These are phyloP conservation scores for Alternaria dauci DNA, from an alignment of 2,329 filamentous ascomycete species.

Conservation along the genomic window DNA sequence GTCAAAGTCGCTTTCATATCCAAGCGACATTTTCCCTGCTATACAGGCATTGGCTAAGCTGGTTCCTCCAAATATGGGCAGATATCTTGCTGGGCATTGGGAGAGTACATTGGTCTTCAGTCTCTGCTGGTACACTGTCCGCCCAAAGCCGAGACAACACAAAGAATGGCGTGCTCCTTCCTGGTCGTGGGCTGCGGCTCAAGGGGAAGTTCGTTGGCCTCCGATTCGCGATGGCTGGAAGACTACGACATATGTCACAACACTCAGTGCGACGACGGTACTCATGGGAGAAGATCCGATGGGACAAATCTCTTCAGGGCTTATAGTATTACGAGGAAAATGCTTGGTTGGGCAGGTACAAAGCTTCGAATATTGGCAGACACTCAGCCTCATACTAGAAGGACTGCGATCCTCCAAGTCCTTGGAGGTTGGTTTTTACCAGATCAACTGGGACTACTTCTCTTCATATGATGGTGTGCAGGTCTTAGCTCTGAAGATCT, in stretches of 20 bases:
- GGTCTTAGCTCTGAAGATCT: not conserved
- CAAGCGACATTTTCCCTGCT: slow-evolving; percentile 13
- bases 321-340: not conserved
- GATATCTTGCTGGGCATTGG: slow-evolving; percentile 19
- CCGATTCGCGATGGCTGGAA: not conserved
- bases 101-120: not conserved
- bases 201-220: not conserved
- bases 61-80: slow-evolving; percentile 1
- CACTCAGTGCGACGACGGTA: not conserved
- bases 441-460: too few relatives aligned
- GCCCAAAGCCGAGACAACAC: not conserved
- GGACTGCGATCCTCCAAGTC: too few relatives aligned
- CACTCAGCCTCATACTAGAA: too few relatives aligned
- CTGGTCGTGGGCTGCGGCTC: slow-evolving; percentile 17
- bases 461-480: not conserved
- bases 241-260: not conserved
- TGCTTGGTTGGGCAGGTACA: not conserved
- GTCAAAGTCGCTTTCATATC: slow-evolving; percentile 4
- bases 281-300: slow-evolving; percentile 9
- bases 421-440: too few relatives aligned
- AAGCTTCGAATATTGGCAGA: too few relatives aligned
- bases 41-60: slow-evolving; percentile 15
- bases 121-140: not conserved
- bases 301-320: slow-evolving; percentile 6
- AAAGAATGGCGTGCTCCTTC: slow-evolving; percentile 14